Percentiles rank a stretch among this genome's conserved stretches.
Conservation (phyloP, 2,329 filamentous ascomycete genomes). For the Aspergillus bombycis region DNA sequence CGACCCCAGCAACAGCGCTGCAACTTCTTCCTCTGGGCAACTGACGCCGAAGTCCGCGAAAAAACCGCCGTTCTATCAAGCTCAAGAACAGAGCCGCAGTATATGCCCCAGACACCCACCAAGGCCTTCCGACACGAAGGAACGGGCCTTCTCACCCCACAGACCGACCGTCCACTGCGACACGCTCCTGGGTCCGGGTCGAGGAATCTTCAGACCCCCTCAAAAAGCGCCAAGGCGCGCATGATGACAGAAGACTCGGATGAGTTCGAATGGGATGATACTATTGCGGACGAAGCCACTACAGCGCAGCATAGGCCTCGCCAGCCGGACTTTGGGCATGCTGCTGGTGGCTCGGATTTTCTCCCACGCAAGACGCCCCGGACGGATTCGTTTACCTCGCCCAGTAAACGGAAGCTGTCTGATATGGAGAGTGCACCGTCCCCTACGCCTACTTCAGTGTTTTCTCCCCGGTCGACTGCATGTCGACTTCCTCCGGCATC, state of each 20-base stretch:
- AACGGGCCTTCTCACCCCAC: conserved; percentile 38
- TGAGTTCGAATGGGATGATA: conserved; percentile 42
- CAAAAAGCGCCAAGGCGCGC: conserved; percentile 31
- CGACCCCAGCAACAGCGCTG: conserved; percentile 53
- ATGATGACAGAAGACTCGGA: conserved; percentile 40
- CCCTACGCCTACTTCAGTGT: conserved; percentile 19
- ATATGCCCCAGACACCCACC: conserved; percentile 29
- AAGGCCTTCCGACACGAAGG: conserved; percentile 12
- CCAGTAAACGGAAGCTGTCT: conserved; percentile 40
- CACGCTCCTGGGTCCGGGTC: conserved; percentile 5
- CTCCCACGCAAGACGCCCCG: conserved; percentile 43
- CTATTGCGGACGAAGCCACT: conserved; percentile 37
- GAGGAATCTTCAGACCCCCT: conserved; percentile 19
- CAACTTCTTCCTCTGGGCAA: conserved; percentile 65
- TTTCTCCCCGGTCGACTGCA: conserved; percentile 11
- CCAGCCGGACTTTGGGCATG: conserved; percentile 34
- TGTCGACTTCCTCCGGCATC: conserved; percentile 25
- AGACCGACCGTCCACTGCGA: conserved; percentile 29
- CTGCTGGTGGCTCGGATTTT: conserved; percentile 18
- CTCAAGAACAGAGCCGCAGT: conserved; percentile 49
- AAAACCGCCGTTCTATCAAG: conserved; percentile 54
- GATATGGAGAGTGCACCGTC: conserved; percentile 25
- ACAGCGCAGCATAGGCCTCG: conserved; percentile 24
- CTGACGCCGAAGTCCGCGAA: conserved; percentile 60
- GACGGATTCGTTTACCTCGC: conserved; percentile 34